These are phyloP conservation scores for Penicillium sp. DNA, from an alignment of 2,329 filamentous ascomycete species.

Conservation along the genomic window DNA sequence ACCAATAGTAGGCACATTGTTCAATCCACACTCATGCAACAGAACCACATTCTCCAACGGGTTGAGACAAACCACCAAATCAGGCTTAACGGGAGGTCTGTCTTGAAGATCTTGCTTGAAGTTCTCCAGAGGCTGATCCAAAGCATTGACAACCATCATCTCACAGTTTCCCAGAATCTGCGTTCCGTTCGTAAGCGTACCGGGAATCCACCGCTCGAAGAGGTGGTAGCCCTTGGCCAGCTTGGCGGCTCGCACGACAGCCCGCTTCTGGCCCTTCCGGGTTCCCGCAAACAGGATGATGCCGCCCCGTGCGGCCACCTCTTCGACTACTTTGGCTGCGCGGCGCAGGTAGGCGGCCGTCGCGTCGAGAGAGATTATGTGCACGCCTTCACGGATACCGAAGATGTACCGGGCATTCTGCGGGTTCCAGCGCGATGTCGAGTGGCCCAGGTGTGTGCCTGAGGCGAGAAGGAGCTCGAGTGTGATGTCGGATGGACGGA, in stretches of 20 bases:
- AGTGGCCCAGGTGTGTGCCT: conserved; percentile 85
- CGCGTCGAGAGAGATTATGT: conserved; percentile 87
- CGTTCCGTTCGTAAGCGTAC: conserved; percentile 86
- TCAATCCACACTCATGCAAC: conserved; percentile 82
- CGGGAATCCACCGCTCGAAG: conserved; percentile 89
- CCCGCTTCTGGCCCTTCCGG: conserved; percentile 70
- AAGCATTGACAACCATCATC: conserved; percentile 70
- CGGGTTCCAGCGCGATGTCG: conserved; percentile 89
- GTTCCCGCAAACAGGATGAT: conserved; percentile 89
- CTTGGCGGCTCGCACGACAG: conserved; percentile 74
- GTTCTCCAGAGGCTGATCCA: conserved; percentile 59
- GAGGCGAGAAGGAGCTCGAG: conserved; percentile 85
- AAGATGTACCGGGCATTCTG: conserved; percentile 91
- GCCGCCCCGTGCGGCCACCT: conserved; percentile 75
- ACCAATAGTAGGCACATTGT: conserved; percentile 88
- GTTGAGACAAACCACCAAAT: conserved; percentile 88
- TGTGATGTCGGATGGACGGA: conserved; percentile 71
- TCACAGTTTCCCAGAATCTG: conserved; percentile 69
- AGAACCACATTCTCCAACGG: conserved; percentile 86
- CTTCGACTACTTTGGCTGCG: conserved; percentile 85
- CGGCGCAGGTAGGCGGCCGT: conserved; percentile 87
- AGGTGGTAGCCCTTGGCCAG: conserved; percentile 76
- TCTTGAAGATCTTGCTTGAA: conserved; percentile 62
- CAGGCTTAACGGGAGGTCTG: conserved; percentile 67
- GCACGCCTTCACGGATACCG: conserved; percentile 78